A percentile compares a stretch with the other conserved stretches of the same genome.
Evolutionary conservation across 2,329 filamentous ascomycete genomes (phyloP).

Genomic region (Colletotrichum incanum): DNA sequence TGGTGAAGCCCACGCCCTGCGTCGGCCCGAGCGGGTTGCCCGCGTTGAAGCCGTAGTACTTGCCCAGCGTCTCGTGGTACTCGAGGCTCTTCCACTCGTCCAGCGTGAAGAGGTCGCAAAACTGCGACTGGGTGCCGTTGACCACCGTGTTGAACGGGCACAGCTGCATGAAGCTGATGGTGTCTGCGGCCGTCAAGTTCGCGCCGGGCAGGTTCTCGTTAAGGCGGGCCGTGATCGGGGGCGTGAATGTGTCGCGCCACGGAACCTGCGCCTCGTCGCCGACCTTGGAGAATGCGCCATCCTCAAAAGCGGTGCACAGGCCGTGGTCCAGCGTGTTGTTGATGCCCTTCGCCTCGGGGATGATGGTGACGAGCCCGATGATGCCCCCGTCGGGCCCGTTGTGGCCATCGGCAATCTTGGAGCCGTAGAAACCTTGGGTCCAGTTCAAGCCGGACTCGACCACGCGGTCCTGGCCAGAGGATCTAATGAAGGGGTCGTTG

Average conservation of each 20-base stretch:
- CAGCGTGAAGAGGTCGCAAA: slow-evolving; percentile 82
- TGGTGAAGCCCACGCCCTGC: slow-evolving; percentile 89
- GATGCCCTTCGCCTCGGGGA: slow-evolving; percentile 75
- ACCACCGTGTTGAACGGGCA: slow-evolving; percentile 90
- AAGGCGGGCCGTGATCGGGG: slow-evolving; percentile 77
- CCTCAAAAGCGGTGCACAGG: slow-evolving; percentile 80
- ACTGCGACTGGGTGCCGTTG: slow-evolving; percentile 73
- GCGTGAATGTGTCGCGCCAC: slow-evolving; percentile 77
- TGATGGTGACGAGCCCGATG: slow-evolving; percentile 72
- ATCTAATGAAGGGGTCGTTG: slow-evolving; percentile 79
- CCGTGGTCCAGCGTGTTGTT: slow-evolving; percentile 90
- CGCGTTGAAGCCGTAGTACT: slow-evolving; percentile 86
- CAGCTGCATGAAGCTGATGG: slow-evolving; percentile 86
- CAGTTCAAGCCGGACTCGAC: slow-evolving; percentile 83
- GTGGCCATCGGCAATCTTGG: slow-evolving; percentile 57
- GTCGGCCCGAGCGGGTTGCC: slow-evolving; percentile 86
- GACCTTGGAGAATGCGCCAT: slow-evolving; percentile 65
- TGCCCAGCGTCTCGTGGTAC: slow-evolving; percentile 84
- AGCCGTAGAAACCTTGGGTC: slow-evolving; percentile 78
- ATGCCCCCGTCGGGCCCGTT: slow-evolving; percentile 58
- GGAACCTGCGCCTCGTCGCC: slow-evolving; percentile 65
- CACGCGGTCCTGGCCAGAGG: slow-evolving; percentile 79
- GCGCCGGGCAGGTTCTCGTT: slow-evolving; percentile 79
- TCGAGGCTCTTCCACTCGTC: slow-evolving; percentile 85
- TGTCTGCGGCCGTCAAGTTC: slow-evolving; percentile 74